A percentile compares a stretch with the other conserved stretches of the same genome.
phyloP scores from a whole-genome alignment of 1,284 basidiomycete species.

The Naganishia sp. region DNA sequence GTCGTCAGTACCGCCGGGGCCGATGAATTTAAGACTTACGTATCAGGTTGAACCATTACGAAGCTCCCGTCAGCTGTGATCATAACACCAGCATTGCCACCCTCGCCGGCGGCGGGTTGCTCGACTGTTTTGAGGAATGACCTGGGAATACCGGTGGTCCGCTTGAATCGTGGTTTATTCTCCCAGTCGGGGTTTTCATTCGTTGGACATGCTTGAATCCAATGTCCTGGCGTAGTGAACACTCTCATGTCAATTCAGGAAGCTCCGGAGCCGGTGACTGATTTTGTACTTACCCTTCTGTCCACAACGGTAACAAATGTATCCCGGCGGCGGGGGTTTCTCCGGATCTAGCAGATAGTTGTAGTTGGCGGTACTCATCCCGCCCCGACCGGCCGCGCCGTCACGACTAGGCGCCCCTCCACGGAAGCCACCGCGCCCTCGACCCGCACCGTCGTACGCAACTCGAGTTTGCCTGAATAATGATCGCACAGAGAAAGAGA shows the following conservation, averaged over 20 bases:
- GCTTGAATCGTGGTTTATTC: slow-evolving; percentile 90
- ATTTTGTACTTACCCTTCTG: slow-evolving; percentile 73
- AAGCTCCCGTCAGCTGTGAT: slow-evolving; percentile 95
- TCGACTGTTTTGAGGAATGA: slow-evolving; percentile 97
- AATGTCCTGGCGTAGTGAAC: slow-evolving; percentile 70
- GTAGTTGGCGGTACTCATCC: slow-evolving; percentile 35
- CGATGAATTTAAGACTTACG: slow-evolving; percentile 60
- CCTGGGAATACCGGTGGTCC: slow-evolving; percentile 95
- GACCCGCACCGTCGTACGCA: slow-evolving; percentile 65
- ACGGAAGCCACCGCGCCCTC: slow-evolving; percentile 60
- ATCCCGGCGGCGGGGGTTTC: slow-evolving; percentile 74
- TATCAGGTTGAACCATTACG: slow-evolving; percentile 89
- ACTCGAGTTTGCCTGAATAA: slow-evolving; percentile 68
- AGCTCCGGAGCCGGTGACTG: slow-evolving; percentile 3
- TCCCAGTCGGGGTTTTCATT: slow-evolving; percentile 94
- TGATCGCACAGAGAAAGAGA: slow-evolving; percentile 1
- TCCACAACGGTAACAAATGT: slow-evolving; percentile 98
- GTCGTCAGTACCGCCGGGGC: slow-evolving; percentile 32
- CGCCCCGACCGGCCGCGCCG: slow-evolving; percentile 36
- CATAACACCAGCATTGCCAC: slow-evolving; percentile 83
- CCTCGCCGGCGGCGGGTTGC: slow-evolving; percentile 64
- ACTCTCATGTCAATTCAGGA: slow-evolving; percentile 31
- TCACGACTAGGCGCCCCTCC: slow-evolving; percentile 40
- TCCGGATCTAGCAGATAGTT: slow-evolving; percentile 49
- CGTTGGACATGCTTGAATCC: slow-evolving; percentile 99